Evolutionary conservation across 306 rosid genomes (phyloP).

Genomic region (Pyrus communis): DNA sequence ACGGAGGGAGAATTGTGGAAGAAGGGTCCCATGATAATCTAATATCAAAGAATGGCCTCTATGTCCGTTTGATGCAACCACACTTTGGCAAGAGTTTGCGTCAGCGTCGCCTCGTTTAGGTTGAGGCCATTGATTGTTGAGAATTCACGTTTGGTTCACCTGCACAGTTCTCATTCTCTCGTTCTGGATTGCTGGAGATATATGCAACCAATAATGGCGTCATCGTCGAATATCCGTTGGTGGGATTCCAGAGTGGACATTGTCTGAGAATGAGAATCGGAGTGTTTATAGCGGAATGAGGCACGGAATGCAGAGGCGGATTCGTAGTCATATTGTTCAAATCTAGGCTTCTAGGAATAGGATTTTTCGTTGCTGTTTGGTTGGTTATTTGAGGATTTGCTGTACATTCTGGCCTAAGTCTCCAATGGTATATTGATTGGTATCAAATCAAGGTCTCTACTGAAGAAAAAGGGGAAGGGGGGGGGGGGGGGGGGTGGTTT

Average conservation of each 20-base stretch:
- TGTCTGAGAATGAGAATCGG: conserved; percentile 13
- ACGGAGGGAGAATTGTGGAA: conserved; percentile 97
- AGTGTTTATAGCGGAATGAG: conserved; percentile 28
- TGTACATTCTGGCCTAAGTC: conserved; percentile 29
- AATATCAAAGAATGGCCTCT: conserved; percentile 80
- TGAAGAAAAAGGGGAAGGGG: conserved; percentile 39
- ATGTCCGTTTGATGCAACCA: conserved; percentile 95
- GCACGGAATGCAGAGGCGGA: conserved; percentile 38
- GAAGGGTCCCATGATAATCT: conserved; percentile 81
- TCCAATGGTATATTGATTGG: conserved; percentile 60
- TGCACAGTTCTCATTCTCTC: conserved; percentile 33
- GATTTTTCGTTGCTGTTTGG: conserved; percentile 36
- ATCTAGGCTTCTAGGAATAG: conserved; percentile 50
- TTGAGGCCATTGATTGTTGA: conserved; percentile 14
- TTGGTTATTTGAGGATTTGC: conserved; percentile 36
- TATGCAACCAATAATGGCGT: conserved; percentile 28
- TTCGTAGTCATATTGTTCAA: conserved; percentile 33
- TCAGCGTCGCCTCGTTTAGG: conserved; percentile 75
- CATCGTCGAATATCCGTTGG: conserved; percentile 17
- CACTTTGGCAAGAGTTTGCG: conserved; percentile 96
- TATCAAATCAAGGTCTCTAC: conserved; percentile 31
- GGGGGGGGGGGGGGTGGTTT: conserved; percentile 28
- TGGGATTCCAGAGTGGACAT: conserved; percentile 19
- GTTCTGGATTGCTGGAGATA: conserved; percentile 26
- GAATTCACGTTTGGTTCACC: conserved; percentile 26